Base-by-base conservation (phyloP, 1,284 basidiomycete species). In the Ganoderma meredithae region DNA sequence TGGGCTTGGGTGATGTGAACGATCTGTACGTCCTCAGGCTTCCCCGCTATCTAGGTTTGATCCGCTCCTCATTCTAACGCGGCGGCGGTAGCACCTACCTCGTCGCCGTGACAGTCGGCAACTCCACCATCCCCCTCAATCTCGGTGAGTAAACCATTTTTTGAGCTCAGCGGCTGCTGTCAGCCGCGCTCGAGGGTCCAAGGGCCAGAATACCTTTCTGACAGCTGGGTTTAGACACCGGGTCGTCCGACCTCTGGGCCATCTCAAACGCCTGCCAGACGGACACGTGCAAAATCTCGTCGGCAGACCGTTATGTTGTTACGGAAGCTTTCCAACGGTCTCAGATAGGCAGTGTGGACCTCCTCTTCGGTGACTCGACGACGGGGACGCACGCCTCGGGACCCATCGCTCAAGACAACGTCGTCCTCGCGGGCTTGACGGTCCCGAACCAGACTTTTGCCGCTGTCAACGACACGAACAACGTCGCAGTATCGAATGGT, bases 371-470 rank as follows among this genome's bases (percentile, higher is more conserved):
- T 36, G 82, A 83, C 63, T 82, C 81, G 12, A 74, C 70, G 8
- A 79, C 80, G 0, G 81, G 81, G 1, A 82, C 82, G 0, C 75
- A 74, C 43, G 82, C 82, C 43, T 67, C 71, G 9, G 82, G 82
- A 0, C 80, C 81, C n/a, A 75, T 82, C 33, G 79, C 77, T 6
- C 71, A 74, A 60, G 81, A 82, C 63, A 77, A 73, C 2, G 80
- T 78, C 49, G 76, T 76, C 7, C 70, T 83, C 1, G 82, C 82
- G 4, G 82, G 81, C 5, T 69, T 83, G 25, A 75, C 79, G 1
- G 73, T 83, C 66, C 63, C 68, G 4, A 68, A 76, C 49, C 82
- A 83, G 65, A 67, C 76, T 1, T 79, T 82, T 40, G 80, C 77
- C 12, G 80, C 81, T 6, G 73, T 82, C 27, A 77, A 78, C 63